These are phyloP conservation scores for Teunomyces tritomae DNA, from an alignment of 805 yeast genomes.

Conservation along the genomic window DNA sequence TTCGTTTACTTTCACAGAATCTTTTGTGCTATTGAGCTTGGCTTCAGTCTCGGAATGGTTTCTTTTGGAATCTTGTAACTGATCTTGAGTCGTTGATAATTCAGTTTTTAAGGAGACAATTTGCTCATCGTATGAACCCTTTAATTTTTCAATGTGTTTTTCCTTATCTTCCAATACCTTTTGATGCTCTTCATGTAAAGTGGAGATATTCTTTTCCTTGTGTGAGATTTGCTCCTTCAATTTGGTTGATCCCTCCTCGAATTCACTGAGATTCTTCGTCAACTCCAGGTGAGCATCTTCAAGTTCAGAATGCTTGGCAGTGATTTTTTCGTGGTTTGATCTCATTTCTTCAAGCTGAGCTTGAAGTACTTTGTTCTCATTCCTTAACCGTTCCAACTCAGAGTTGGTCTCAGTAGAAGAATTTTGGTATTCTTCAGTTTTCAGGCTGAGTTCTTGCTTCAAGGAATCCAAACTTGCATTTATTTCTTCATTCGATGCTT, in stretches of 20 bases:
- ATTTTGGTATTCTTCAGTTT: conserved; percentile 5
- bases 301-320: conserved; percentile 1
- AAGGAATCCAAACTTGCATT: background rate
- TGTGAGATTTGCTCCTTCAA: conserved; percentile 6
- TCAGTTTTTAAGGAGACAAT: background rate
- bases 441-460: conserved; percentile 3
- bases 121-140: background rate
- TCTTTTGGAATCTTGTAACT: background rate
- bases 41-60: background rate
- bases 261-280: conserved; percentile 3
- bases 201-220: conserved; percentile 1
- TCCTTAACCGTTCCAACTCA: background rate
- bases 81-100: conserved; percentile 6
- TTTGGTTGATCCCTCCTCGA: background rate
- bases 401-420: background rate
- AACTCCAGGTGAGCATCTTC: background rate
- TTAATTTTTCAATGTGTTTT: background rate
- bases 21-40: background rate
- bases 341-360: background rate
- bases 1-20: background rate
- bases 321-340: background rate
- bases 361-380: conserved; percentile 3
- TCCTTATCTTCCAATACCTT: background rate
- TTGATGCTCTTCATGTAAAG: background rate
- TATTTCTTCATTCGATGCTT: background rate